Conservation (phyloP, 2,329 filamentous ascomycete genomes). For the Scedosporium minutisporum region DNA sequence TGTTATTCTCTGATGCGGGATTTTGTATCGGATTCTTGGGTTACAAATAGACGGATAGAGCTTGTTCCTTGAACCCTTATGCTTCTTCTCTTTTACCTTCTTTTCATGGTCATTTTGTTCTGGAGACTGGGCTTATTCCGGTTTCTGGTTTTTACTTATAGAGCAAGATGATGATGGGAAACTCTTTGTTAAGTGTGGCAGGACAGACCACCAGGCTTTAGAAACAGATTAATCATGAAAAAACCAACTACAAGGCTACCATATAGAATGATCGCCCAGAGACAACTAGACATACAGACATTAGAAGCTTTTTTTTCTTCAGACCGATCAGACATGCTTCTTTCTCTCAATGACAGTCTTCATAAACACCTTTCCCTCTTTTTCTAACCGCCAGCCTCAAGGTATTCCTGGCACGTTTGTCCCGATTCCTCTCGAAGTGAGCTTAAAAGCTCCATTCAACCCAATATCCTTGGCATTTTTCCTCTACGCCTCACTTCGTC, state of each 20-base stretch:
- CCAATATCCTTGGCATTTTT: background rate
- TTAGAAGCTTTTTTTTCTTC: background rate
- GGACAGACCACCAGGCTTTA: too few relatives aligned
- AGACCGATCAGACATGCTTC: too few relatives aligned
- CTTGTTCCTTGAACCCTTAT: background rate
- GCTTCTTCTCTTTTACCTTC: background rate
- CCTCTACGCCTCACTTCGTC: constrained; percentile 31
- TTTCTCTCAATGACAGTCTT: too few relatives aligned
- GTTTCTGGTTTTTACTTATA: background rate
- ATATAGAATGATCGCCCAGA: background rate
- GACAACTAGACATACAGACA: background rate
- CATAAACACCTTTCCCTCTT: background rate
- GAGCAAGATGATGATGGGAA: too few relatives aligned
- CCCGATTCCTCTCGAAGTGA: too few relatives aligned
- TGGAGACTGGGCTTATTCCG: background rate
- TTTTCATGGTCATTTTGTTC: constrained; percentile 1
- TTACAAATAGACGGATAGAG: background rate
- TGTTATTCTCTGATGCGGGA: background rate
- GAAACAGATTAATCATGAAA: background rate
- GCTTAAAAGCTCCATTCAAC: background rate
- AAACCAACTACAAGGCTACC: background rate
- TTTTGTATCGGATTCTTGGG: background rate
- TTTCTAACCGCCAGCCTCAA: too few relatives aligned
- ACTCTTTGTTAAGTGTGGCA: too few relatives aligned
- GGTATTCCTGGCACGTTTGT: too few relatives aligned